A percentile compares a stretch with the other conserved stretches of the same genome.
These are phyloP conservation scores for Flaveria linearis DNA, from an alignment of 129 eudicot genomes.

Conservation along the genomic window DNA sequence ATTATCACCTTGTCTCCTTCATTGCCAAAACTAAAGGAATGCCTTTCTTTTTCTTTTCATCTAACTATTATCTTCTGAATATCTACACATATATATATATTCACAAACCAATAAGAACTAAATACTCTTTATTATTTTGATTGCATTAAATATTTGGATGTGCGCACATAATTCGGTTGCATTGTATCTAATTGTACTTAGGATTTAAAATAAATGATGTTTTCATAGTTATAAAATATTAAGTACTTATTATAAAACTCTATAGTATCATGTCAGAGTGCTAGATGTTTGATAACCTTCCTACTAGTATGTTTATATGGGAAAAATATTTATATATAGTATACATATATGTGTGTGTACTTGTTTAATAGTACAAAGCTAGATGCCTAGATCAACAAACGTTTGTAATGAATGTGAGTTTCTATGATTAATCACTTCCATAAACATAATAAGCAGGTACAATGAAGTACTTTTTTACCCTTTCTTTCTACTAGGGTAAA, in stretches of 20 bases:
- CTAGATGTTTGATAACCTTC: too few species aligned
- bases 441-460: constrained; percentile 5
- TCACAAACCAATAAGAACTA: neutral
- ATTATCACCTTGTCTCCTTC: neutral
- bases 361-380: too few species aligned
- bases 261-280: too few species aligned
- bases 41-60: neutral
- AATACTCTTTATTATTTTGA: too few species aligned
- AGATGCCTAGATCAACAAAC: too few species aligned
- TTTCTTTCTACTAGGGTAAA: neutral
- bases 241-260: neutral
- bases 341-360: too few species aligned
- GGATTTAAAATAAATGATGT: neutral
- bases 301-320: too few species aligned
- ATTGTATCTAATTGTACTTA: neutral
- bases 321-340: too few species aligned
- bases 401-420: neutral
- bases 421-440: neutral
- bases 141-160: neutral
- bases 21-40: neutral
- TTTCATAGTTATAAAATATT: neutral
- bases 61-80: neutral
- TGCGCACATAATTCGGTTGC: neutral
- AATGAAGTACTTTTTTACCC: neutral
- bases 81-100: neutral